These are phyloP conservation scores for Cynara cardunculus DNA, from an alignment of 129 eudicot genomes.

Conservation along the genomic window DNA sequence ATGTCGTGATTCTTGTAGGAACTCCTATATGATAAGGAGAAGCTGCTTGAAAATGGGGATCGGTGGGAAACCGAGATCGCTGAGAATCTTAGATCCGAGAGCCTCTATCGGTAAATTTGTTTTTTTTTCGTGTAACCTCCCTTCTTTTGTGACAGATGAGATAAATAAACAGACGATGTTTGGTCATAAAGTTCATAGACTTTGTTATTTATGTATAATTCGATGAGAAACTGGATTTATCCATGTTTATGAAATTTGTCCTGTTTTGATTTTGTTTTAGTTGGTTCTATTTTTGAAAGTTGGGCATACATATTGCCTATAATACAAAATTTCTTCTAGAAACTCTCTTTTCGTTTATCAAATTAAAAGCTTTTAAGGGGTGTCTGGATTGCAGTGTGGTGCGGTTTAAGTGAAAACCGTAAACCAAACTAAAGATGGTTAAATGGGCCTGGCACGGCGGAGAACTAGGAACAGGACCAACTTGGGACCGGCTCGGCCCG, in stretches of 20 bases:
- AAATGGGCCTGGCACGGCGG: too few species aligned
- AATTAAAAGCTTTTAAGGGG: neutral
- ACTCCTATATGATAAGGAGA: conserved; percentile 89
- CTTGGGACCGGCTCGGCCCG: too few species aligned
- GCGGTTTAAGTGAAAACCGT: neutral
- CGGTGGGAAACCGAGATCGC: conserved; percentile 90
- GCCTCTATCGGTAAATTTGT: conserved; percentile 52
- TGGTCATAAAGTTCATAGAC: neutral
- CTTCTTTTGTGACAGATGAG: neutral
- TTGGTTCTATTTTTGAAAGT: neutral
- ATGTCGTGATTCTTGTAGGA: conserved; percentile 33
- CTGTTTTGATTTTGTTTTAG: neutral
- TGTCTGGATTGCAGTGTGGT: neutral
- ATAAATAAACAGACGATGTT: neutral
- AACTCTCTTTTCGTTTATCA: neutral
- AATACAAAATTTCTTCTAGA: neutral
- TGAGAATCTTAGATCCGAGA: conserved; percentile 77
- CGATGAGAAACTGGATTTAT: neutral
- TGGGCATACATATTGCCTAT: neutral
- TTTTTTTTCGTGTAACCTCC: neutral
- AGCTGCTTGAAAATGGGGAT: conserved; percentile 85
- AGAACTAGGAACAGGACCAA: too few species aligned
- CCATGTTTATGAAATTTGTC: neutral
- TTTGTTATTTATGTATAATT: neutral
- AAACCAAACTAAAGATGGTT: too few species aligned